Evolutionary conservation across 2,329 filamentous ascomycete genomes (phyloP), one percentile per base, ranked within the genome.

Genomic region (Colletotrichum tamarilloi): DNA sequence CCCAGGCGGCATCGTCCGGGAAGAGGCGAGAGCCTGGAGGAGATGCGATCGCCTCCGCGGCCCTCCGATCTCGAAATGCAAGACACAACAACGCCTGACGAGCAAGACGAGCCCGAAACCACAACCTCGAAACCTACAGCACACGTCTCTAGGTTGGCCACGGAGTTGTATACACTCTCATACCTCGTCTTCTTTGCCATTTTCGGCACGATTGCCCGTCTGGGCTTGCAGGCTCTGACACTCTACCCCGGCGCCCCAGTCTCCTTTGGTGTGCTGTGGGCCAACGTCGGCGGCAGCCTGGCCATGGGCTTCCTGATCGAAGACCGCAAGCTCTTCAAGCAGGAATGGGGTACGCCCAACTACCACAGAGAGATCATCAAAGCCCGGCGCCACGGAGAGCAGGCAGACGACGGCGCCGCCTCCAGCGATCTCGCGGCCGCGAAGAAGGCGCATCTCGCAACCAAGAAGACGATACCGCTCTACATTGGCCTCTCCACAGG

Each of bases 171-270:
- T 82, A 95, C 92, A 2, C 80, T 95, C 73, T 95, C 94, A 0
- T 94, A 97, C 81, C 89, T 98, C 28, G 87, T 97, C 72, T 87
- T 98, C 79, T 98, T 98, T 82, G 92, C 95, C 22, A 88, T 98
- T 22, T 83, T 96, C 52, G 96, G 96, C 46, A 97, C 95, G 0
- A 88, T 98, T 30, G 94, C 95, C 0, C 90, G 96, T 12, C 85
- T 98, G 0, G 95, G 95, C 4, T 84, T 98, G 8, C 91, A 95
- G 79, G 92, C 92, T 59, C 84, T 98, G 64, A 97, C 95, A 0
- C 90, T 88, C 68, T 98, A 97, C 80, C 91, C 93, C 1, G 93
- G 92, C 26, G 90, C 93, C 0, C 95, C 95, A 0, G 85, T 97
- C 26, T 85, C 90, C 5, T 95, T 94, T 68, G 89, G 91, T 63